Evolutionary conservation across 768 basidiomycete genomes (phyloP).

Genomic region (Royoungia palumana): DNA sequence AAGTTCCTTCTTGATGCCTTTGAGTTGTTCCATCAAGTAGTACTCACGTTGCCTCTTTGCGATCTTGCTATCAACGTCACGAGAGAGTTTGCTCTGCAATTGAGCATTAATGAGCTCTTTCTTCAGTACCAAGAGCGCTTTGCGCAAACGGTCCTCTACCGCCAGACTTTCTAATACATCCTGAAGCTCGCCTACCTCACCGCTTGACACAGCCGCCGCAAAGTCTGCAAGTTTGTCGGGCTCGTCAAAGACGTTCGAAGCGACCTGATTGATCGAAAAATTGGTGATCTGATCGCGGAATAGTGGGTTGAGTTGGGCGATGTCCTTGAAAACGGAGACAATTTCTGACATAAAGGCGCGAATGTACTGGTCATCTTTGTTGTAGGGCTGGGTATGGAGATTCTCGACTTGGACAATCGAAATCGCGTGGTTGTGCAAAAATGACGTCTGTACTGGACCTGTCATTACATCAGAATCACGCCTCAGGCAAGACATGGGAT

Average conservation of each 20-base stretch:
- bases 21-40: constrained; percentile 95
- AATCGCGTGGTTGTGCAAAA: constrained; percentile 75
- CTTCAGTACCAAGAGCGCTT: constrained; percentile 89
- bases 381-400: constrained; percentile 73
- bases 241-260: constrained; percentile 93
- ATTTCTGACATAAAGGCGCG: constrained; percentile 97
- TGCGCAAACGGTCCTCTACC: constrained; percentile 86
- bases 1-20: constrained; percentile 93
- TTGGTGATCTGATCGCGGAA: constrained; percentile 99
- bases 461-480: constrained; percentile 7
- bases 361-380: constrained; percentile 92
- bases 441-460: constrained; percentile 78
- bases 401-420: constrained; percentile 91
- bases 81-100: constrained; percentile 85
- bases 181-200: constrained; percentile 90
- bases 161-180: constrained; percentile 85
- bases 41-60: constrained; percentile 93
- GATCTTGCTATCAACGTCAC: constrained; percentile 93
- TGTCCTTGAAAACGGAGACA: constrained; percentile 97
- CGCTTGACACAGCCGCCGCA: constrained; percentile 91
- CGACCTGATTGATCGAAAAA: constrained; percentile 90
- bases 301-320: constrained; percentile 92
- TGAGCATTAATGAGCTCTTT: constrained; percentile 98
- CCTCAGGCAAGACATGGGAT: too few species aligned
- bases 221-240: constrained; percentile 97